A percentile compares a stretch with the other conserved stretches of the same genome.
Evolutionary conservation across 225 moss, liverwort and hornwort genomes (phyloP).

Genomic region (Sphagnum contortum): DNA sequence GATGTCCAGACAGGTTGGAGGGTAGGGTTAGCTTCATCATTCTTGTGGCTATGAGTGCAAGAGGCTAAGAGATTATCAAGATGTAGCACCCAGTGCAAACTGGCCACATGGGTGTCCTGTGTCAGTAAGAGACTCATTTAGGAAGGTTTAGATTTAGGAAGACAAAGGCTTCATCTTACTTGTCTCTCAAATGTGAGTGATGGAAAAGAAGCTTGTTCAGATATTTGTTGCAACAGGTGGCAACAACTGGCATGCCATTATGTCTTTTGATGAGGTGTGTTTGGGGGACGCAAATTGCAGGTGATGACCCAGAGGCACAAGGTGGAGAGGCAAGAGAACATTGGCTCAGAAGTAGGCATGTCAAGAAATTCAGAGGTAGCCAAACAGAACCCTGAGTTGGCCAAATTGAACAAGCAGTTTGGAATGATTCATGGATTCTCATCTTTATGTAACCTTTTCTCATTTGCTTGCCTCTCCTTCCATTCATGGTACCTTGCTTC

Average conservation of each 20-base stretch:
- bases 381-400: constrained; percentile 56
- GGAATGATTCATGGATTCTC: constrained; percentile 75
- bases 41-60: too few species aligned
- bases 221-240: not conserved
- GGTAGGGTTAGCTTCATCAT: too few species aligned
- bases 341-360: constrained; percentile 54
- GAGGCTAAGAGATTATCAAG: too few species aligned
- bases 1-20: too few species aligned
- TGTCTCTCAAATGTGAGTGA: not conserved
- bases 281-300: constrained; percentile 15
- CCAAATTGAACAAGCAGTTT: constrained; percentile 73
- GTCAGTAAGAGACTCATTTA: too few species aligned
- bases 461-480: constrained; percentile 54
- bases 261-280: too few species aligned
- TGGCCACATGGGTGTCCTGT: too few species aligned
- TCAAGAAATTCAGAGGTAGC: constrained; percentile 62
- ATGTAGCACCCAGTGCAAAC: too few species aligned
- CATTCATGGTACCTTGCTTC: constrained; percentile 66
- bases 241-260: not conserved
- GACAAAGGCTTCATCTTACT: too few species aligned
- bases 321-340: constrained; percentile 58
- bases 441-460: constrained; percentile 53
- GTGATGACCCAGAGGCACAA: constrained; percentile 81
- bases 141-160: too few species aligned
- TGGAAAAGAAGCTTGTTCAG: not conserved